These are phyloP conservation scores for Rhizophlyctis rosea DNA, from an alignment of 192 early-diverging fungal genomes.

Conservation along the genomic window DNA sequence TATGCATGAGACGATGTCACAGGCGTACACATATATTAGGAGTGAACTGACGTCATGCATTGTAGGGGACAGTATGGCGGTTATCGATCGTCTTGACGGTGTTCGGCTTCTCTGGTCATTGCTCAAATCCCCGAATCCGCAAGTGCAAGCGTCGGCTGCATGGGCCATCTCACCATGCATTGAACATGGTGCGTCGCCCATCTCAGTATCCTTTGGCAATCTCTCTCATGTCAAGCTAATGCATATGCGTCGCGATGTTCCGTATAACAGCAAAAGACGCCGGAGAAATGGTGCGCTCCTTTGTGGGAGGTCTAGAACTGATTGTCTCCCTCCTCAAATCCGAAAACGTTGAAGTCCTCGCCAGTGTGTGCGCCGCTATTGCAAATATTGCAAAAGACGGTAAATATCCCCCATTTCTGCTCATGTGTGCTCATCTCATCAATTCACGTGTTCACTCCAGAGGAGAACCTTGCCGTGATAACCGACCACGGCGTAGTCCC, in stretches of 20 bases:
- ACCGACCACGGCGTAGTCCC: conserved; percentile 70
- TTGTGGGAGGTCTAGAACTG: conserved; percentile 64
- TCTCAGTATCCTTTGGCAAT: neutral
- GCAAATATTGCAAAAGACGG: conserved; percentile 68
- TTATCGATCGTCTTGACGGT: conserved; percentile 62
- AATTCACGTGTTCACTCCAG: conserved; percentile 14
- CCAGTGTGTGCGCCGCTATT: conserved; percentile 62
- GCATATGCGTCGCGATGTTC: neutral
- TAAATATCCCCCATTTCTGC: conserved; percentile 1
- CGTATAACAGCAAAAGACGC: conserved; percentile 53
- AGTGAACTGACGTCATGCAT: too few relatives aligned
- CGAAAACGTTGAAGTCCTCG: conserved; percentile 55
- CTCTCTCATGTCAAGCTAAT: too few relatives aligned
- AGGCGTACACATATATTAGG: too few relatives aligned
- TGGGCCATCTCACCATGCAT: conserved; percentile 70
- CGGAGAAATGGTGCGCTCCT: conserved; percentile 68
- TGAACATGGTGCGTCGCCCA: conserved; percentile 52
- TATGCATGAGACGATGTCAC: conserved; percentile 17
- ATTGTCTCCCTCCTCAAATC: conserved; percentile 65
- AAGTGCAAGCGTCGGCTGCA: conserved; percentile 60
- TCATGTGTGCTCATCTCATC: conserved; percentile 1
- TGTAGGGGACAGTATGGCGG: conserved; percentile 62
- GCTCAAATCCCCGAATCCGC: conserved; percentile 57
- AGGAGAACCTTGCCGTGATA: conserved; percentile 67
- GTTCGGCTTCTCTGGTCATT: conserved; percentile 64